Percentiles rank a stretch among this genome's conserved stretches.
These are phyloP conservation scores for Handroanthus guayacan DNA, from an alignment of 257 asterid genomes.

Conservation along the genomic window DNA sequence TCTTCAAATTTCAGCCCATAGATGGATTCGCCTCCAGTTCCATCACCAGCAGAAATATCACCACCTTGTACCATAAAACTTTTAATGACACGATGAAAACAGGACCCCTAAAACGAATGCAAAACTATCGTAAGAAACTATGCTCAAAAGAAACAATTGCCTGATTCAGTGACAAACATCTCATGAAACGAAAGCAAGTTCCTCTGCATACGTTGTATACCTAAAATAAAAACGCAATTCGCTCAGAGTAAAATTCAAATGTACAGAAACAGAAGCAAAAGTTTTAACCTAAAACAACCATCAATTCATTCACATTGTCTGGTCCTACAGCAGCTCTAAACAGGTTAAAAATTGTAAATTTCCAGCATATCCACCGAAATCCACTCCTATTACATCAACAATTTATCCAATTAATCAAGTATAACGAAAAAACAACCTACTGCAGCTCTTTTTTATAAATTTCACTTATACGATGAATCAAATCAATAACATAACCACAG, in stretches of 20 bases:
- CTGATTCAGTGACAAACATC: slow-evolving; percentile 30
- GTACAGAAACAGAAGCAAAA: slow-evolving; percentile 21
- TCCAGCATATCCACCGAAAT: slow-evolving; percentile 17
- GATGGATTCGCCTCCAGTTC: slow-evolving; percentile 94
- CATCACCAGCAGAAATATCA: slow-evolving; percentile 90
- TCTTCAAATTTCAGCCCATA: slow-evolving; percentile 91
- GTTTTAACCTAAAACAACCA: slow-evolving; percentile 12
- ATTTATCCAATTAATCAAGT: background rate
- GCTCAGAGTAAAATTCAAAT: background rate
- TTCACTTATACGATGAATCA: slow-evolving; percentile 5
- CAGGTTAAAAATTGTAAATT: background rate
- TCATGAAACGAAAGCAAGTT: slow-evolving; percentile 6
- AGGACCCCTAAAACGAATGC: slow-evolving; percentile 59
- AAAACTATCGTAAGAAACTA: slow-evolving; percentile 31
- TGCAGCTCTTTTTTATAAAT: background rate
- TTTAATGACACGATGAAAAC: slow-evolving; percentile 89
- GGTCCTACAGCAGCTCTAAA: slow-evolving; percentile 1
- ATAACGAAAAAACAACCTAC: background rate
- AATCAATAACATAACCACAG: background rate
- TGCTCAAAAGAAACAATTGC: slow-evolving; percentile 33
- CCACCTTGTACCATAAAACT: slow-evolving; percentile 98
- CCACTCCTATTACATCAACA: background rate
- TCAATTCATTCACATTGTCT: slow-evolving; percentile 5
- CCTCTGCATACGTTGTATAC: slow-evolving; percentile 8
- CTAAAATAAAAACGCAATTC: slow-evolving; percentile 14